Evolutionary conservation across 2,329 filamentous ascomycete genomes (phyloP).

Genomic region (Pseudogymnoascus sp.): DNA sequence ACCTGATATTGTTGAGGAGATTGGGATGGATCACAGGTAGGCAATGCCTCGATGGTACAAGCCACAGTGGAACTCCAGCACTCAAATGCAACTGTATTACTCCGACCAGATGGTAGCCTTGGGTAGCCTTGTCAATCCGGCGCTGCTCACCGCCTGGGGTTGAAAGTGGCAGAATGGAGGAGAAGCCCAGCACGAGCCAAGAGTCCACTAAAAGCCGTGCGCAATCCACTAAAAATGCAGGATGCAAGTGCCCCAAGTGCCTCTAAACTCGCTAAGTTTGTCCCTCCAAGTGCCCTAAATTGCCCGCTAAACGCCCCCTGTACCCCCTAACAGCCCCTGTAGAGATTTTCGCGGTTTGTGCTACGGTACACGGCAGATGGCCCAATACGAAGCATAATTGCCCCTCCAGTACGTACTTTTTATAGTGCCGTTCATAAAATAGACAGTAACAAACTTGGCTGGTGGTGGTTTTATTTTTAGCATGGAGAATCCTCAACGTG

Average conservation of each 20-base stretch:
- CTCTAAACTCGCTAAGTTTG: too few relatives aligned
- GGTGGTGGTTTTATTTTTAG: background rate
- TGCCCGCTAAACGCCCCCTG: background rate
- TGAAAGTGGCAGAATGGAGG: background rate
- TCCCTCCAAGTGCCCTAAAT: background rate
- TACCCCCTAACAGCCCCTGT: background rate
- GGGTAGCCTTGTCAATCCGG: background rate
- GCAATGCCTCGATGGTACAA: background rate
- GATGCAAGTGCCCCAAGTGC: background rate
- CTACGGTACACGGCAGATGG: background rate
- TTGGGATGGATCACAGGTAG: background rate
- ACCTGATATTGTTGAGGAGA: background rate
- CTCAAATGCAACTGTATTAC: background rate
- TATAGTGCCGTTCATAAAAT: background rate
- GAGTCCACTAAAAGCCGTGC: background rate
- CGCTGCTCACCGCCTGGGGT: background rate
- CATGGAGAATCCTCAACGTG: background rate
- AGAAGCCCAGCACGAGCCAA: background rate
- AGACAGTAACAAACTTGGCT: background rate
- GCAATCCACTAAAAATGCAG: background rate
- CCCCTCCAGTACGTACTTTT: background rate
- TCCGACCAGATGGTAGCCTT: background rate
- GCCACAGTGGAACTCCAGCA: background rate
- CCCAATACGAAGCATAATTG: background rate
- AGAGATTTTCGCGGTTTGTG: background rate